phyloP scores from a whole-genome alignment of 2,329 filamentous ascomycete genomes.

The Aciculosporium take region DNA sequence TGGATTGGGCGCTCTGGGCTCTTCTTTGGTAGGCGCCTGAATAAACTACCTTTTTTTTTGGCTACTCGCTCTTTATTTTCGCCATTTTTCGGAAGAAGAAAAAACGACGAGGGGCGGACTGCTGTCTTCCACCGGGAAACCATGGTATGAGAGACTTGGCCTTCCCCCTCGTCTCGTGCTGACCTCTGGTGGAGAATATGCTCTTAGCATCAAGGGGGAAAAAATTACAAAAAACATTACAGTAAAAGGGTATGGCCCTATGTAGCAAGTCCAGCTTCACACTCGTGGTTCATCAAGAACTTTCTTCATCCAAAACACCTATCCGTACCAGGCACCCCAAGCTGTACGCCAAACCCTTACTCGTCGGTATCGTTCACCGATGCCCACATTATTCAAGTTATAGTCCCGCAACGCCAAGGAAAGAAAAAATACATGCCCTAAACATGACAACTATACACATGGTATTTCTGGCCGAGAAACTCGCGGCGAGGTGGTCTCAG shows the following conservation, averaged over 20 bases:
- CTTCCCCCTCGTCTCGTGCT: too few relatives aligned
- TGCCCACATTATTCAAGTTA: background rate
- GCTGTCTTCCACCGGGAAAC: too few relatives aligned
- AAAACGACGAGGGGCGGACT: too few relatives aligned
- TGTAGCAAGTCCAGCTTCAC: background rate
- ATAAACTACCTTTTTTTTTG: slow-evolving; percentile 2
- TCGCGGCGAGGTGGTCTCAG: background rate
- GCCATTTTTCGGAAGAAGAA: background rate
- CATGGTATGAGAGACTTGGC: too few relatives aligned
- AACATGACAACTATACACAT: background rate
- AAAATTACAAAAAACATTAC: too few relatives aligned
- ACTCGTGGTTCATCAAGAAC: background rate
- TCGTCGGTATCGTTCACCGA: background rate
- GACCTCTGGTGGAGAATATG: too few relatives aligned
- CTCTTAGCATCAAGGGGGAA: too few relatives aligned
- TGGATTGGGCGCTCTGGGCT: slow-evolving; percentile 2
- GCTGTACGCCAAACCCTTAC: background rate
- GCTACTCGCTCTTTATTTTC: slow-evolving; percentile 4
- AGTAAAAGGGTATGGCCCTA: too few relatives aligned
- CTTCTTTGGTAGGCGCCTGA: slow-evolving; percentile 1
- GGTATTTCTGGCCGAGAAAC: background rate
- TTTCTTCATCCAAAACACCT: background rate
- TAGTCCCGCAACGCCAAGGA: background rate
- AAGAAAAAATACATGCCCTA: background rate
- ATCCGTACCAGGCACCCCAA: background rate